These are phyloP conservation scores for Trichoderma pleuroti DNA, from an alignment of 2,329 filamentous ascomycete species.

Conservation along the genomic window DNA sequence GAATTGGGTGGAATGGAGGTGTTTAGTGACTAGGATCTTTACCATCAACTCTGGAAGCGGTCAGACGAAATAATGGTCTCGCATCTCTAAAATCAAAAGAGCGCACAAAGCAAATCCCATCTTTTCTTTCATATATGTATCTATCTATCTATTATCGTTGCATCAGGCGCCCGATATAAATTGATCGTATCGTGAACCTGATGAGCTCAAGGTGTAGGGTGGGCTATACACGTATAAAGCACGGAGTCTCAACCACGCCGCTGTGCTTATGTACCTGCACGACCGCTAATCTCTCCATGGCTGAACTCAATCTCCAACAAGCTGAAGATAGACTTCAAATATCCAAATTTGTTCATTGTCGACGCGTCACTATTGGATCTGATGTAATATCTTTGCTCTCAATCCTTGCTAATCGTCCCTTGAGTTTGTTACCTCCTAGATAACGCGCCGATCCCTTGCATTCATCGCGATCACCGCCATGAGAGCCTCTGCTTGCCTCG, in stretches of 20 bases:
- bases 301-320: not conserved
- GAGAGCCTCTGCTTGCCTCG: conserved; percentile 27
- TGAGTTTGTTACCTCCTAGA: not conserved
- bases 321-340: not conserved
- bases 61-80: accelerated
- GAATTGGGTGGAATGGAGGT: not conserved
- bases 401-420: not conserved
- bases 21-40: not conserved
- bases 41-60: not conserved
- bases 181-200: not conserved
- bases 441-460: not conserved
- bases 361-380: not conserved
- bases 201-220: not conserved
- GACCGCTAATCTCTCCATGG: not conserved
- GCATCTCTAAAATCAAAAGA: not conserved
- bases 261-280: not conserved
- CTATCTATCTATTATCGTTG: no score
- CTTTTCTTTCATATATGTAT: no score
- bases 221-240: not conserved
- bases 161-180: no score
- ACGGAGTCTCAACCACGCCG: not conserved
- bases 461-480: conserved; percentile 20
- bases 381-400: not conserved
- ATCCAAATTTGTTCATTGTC: not conserved
- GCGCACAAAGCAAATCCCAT: not conserved